Evolutionary conservation across 1,284 basidiomycete genomes (phyloP).

Genomic region (Tylopilus orsonianus): DNA sequence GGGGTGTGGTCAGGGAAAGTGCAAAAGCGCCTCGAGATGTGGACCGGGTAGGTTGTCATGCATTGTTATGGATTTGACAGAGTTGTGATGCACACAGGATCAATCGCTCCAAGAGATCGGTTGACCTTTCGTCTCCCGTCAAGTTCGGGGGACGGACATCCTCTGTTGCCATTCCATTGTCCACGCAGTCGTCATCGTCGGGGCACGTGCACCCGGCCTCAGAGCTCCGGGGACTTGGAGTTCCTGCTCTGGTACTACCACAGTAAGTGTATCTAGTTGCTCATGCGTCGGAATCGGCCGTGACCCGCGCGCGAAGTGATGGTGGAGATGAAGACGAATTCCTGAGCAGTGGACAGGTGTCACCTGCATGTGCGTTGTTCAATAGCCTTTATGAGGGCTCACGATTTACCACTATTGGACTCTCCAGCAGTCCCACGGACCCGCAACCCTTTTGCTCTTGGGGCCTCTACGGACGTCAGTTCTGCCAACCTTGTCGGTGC

Average conservation of each 20-base stretch:
- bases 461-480: constrained; percentile 42
- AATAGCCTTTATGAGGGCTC: constrained; percentile 5
- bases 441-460: constrained; percentile 45
- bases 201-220: constrained; percentile 31
- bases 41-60: constrained; percentile 57
- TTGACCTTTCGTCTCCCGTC: constrained; percentile 28
- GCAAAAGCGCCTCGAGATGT: constrained; percentile 67
- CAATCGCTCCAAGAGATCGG: constrained; percentile 35
- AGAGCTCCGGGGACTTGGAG: constrained; percentile 28
- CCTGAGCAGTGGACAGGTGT: constrained; percentile 71
- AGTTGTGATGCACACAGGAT: constrained; percentile 24
- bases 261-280: constrained; percentile 19
- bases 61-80: not conserved
- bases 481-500: constrained; percentile 36
- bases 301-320: constrained; percentile 27
- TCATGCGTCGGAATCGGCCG: not conserved
- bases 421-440: constrained; percentile 37
- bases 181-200: constrained; percentile 35
- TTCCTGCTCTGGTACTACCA: constrained; percentile 32
- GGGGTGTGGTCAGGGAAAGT: constrained; percentile 59
- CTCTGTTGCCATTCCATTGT: constrained; percentile 33
- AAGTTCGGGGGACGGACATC: constrained; percentile 25
- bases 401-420: constrained; percentile 8
- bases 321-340: constrained; percentile 58
- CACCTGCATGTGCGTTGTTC: constrained; percentile 56